Evolutionary conservation across 345 rosid genomes (phyloP).

Genomic region (Adansonia digitata): DNA sequence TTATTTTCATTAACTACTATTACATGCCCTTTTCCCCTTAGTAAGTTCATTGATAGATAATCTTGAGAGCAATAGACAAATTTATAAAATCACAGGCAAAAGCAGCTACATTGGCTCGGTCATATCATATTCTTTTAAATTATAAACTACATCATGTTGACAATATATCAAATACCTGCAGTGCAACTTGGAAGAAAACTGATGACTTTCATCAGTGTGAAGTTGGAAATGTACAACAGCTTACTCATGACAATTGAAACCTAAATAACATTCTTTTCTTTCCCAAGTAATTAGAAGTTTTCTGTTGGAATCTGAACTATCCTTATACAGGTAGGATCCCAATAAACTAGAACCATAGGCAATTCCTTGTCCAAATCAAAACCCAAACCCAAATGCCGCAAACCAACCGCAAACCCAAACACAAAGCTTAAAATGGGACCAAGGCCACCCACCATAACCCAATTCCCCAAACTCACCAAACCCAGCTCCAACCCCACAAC

Average conservation of each 20-base stretch:
- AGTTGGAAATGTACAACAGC: neutral
- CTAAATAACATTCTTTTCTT: neutral
- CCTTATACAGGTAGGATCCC: neutral
- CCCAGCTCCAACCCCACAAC: slow-evolving; percentile 52
- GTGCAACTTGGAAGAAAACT: neutral
- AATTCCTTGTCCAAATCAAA: slow-evolving; percentile 51
- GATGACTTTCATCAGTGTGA: too few relatives aligned
- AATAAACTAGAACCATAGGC: slow-evolving; percentile 41
- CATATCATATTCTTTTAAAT: too few relatives aligned
- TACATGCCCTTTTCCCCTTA: too few relatives aligned
- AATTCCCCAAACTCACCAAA: slow-evolving; percentile 45
- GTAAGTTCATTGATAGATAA: too few relatives aligned
- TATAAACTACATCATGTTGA: too few relatives aligned
- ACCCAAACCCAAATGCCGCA: slow-evolving; percentile 51
- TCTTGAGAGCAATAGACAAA: too few relatives aligned
- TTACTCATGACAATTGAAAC: neutral
- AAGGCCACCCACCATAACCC: slow-evolving; percentile 39
- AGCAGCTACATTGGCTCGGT: too few relatives aligned
- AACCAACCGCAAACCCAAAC: slow-evolving; percentile 47
- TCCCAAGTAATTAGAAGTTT: neutral
- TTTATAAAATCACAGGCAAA: too few relatives aligned
- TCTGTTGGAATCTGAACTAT: slow-evolving; percentile 9
- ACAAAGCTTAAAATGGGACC: slow-evolving; percentile 37
- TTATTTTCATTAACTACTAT: too few relatives aligned
- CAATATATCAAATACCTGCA: slow-evolving; percentile 9